Evolutionary conservation across 1,284 basidiomycete genomes (phyloP).

Genomic region (Xanthoconium separans): DNA sequence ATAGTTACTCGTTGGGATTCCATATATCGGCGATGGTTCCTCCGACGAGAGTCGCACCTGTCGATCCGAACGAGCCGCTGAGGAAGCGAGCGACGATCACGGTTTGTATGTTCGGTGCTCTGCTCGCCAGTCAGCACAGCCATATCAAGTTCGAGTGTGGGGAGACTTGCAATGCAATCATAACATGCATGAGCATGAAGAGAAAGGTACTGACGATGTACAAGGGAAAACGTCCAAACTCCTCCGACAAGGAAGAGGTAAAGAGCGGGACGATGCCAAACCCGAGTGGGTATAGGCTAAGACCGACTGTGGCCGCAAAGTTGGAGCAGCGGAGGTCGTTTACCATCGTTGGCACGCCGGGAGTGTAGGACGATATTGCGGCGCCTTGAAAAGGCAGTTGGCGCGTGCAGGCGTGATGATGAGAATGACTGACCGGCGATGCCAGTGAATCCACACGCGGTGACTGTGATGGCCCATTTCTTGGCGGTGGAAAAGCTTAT

Average conservation of each 20-base stretch:
- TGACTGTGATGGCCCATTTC: slow-evolving; percentile 43
- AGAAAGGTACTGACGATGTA: slow-evolving; percentile 42
- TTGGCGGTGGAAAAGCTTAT: slow-evolving; percentile 43
- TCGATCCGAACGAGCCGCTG: slow-evolving; percentile 41
- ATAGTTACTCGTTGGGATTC: slow-evolving; percentile 29
- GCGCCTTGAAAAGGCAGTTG: slow-evolving; percentile 26
- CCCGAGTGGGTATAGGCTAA: slow-evolving; percentile 44
- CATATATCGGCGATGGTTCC: slow-evolving; percentile 59
- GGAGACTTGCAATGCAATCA: slow-evolving; percentile 38
- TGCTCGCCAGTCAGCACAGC: slow-evolving; percentile 11
- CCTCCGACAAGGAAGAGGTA: slow-evolving; percentile 50
- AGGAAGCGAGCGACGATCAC: slow-evolving; percentile 33
- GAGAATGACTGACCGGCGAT: slow-evolving; percentile 27
- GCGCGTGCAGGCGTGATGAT: neutral
- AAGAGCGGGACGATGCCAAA: slow-evolving; percentile 51
- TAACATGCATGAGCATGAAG: slow-evolving; percentile 41
- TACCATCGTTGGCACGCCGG: slow-evolving; percentile 42
- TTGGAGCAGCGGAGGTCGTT: slow-evolving; percentile 40
- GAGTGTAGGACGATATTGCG: slow-evolving; percentile 40
- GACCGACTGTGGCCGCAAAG: slow-evolving; percentile 37
- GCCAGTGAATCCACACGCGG: slow-evolving; percentile 31
- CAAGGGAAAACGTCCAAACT: slow-evolving; percentile 48
- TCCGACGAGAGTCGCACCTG: slow-evolving; percentile 64
- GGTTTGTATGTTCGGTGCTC: slow-evolving; percentile 31
- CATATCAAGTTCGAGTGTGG: neutral